Evolutionary conservation across 1,284 basidiomycete species (phyloP), one percentile per base, ranked within the genome.

Genomic region (Prillingera fragicola): DNA sequence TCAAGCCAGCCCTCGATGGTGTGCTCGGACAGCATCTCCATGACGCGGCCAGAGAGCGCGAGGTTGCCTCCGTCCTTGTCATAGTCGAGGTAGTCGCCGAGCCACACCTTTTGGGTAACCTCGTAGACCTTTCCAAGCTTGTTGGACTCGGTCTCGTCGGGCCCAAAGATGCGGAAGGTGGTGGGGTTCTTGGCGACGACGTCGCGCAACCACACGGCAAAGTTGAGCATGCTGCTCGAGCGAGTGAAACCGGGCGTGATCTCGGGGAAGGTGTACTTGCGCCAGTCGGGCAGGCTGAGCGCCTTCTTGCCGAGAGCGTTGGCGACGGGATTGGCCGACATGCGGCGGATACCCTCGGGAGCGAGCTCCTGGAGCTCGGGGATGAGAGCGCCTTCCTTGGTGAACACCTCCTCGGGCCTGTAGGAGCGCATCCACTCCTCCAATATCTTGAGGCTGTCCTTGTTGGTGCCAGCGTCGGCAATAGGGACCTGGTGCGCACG

Each of bases 21-120:
- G 63, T 90, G 87, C 69, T 90, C 86, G 3, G 84, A 87, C 21
- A 91, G 78, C 57, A 90, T 88, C 71, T 92, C 88, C 48, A 89
- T 78, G 40, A 91, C 80, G 10, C 87, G 80, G 5, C 50, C 50
- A 7, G 8, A 5, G n/a, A 17, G 29, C 7, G 29, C 29, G 10
- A 31, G 29, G 29, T 31, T 31, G 5, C 29, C 29, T 31, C 50
- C 50, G 34, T 48, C 41, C 18, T 34, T 18, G 26, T 42, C 50
- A n/a, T 41, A 43, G 41, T 52, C 50, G 36, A 45, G 50, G 32
- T 50, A 46, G 41, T 43, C 37, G 37, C 49, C 37, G 41, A 35
- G 14, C 24, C 23, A 37, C 17, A 26, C 24, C 24, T 27, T 26
- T 6, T 65, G 65, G 36, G 65, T 70, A 48, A 67, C 47, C 36